A percentile compares a stretch with the other conserved stretches of the same genome.
Conservation (phyloP, 768 basidiomycete genomes). For the Tricholoma saponaceum region DNA sequence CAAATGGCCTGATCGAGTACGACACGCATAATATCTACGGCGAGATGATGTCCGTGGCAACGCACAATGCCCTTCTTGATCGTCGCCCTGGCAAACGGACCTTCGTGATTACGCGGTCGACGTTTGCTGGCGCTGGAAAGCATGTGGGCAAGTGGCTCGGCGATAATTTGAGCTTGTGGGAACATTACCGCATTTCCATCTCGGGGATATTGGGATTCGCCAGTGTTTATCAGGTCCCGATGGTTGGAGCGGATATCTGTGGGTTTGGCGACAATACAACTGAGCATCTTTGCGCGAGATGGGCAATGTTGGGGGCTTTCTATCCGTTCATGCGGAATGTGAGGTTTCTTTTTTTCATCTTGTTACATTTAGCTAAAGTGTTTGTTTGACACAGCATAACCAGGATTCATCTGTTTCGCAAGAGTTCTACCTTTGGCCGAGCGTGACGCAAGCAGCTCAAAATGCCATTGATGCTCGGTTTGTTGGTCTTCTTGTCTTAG, state of each 20-base stretch:
- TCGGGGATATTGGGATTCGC: constrained; percentile 67
- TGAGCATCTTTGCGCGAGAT: constrained; percentile 66
- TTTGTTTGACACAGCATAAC: constrained; percentile 42
- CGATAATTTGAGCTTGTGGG: constrained; percentile 59
- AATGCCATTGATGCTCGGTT: constrained; percentile 60
- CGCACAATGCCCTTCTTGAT: constrained; percentile 55
- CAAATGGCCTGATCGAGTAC: constrained; percentile 57
- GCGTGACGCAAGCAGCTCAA: constrained; percentile 52
- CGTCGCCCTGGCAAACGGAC: constrained; percentile 59
- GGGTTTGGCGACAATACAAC: constrained; percentile 63
- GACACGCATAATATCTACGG: constrained; percentile 68
- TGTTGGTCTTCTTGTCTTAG: constrained; percentile 9
- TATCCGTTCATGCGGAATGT: constrained; percentile 80
- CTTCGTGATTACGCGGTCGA: constrained; percentile 69
- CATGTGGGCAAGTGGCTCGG: constrained; percentile 76
- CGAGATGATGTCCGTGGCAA: constrained; percentile 65
- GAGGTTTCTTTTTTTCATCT: constrained; percentile 15
- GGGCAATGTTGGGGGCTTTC: constrained; percentile 76
- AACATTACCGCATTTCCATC: constrained; percentile 55
- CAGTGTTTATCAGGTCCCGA: constrained; percentile 61
- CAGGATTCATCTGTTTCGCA: constrained; percentile 47
- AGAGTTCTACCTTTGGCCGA: constrained; percentile 66
- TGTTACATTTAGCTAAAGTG: background rate
- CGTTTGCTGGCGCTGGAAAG: constrained; percentile 63
- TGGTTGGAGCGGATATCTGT: constrained; percentile 76